Conservation (phyloP, 352 stramenopile species). For the Phytophthora megakarya region DNA sequence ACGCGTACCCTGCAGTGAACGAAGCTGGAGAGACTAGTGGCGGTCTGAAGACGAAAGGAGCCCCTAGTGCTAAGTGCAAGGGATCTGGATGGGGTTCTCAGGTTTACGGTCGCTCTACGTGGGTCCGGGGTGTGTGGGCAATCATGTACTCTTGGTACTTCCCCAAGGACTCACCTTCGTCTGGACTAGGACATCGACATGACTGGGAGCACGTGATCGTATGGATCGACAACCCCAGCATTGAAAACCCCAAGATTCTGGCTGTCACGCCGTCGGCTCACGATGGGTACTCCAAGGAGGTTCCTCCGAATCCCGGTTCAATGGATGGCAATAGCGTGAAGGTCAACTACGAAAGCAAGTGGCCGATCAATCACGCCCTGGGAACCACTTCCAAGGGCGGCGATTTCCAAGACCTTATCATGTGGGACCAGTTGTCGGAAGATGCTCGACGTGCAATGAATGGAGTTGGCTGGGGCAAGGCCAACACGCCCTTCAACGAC, state of each 20-base stretch:
- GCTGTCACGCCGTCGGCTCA: slow-evolving; percentile 8
- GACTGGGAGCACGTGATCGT: slow-evolving; percentile 50
- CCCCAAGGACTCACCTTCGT: slow-evolving; percentile 42
- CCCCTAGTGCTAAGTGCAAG: slow-evolving; percentile 29
- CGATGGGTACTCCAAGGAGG: slow-evolving; percentile 2
- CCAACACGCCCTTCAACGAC: slow-evolving; percentile 22
- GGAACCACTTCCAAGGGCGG: slow-evolving; percentile 15
- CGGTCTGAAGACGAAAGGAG: slow-evolving; percentile 24
- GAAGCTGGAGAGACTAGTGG: slow-evolving; percentile 30
- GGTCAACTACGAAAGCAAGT: slow-evolving; percentile 10
- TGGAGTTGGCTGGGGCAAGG: slow-evolving; percentile 10
- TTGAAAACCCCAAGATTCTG: slow-evolving; percentile 6
- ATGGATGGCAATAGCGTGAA: background rate
- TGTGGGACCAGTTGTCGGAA: slow-evolving; percentile 20
- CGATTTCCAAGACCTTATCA: slow-evolving; percentile 21
- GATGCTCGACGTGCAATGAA: slow-evolving; percentile 12
- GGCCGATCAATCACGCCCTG: slow-evolving; percentile 6
- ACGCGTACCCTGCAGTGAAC: slow-evolving; percentile 26
- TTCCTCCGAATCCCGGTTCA: background rate
- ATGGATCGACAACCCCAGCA: slow-evolving; percentile 38
- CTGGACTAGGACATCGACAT: slow-evolving; percentile 39
- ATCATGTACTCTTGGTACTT: slow-evolving; percentile 55
- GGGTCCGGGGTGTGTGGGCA: slow-evolving; percentile 26
- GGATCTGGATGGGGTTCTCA: slow-evolving; percentile 27
- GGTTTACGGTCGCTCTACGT: slow-evolving; percentile 34